Evolutionary conservation across 192 early-diverging fungal genomes (phyloP).

Genomic region (Kappamyces sp.): DNA sequence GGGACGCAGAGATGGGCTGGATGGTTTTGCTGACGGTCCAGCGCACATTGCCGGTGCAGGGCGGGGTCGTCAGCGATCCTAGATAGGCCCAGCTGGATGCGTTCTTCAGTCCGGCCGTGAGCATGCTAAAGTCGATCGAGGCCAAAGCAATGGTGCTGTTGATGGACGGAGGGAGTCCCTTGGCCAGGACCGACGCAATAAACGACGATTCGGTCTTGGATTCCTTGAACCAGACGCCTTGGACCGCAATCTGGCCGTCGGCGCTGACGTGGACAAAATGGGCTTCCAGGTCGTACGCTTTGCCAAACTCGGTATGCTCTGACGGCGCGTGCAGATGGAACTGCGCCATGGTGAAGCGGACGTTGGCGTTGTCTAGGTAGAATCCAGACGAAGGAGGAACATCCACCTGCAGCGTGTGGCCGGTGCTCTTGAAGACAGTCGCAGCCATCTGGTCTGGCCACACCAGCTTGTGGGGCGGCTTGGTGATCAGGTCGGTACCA

Average conservation of each 20-base stretch:
- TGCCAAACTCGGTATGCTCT: constrained; percentile 42
- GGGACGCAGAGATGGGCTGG: constrained; percentile 23
- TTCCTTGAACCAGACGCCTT: constrained; percentile 42
- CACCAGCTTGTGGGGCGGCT: background rate
- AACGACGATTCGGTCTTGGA: constrained; percentile 21
- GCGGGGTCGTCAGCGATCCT: constrained; percentile 58
- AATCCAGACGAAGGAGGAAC: constrained; percentile 2
- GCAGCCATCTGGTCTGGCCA: constrained; percentile 12
- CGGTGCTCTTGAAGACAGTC: constrained; percentile 26
- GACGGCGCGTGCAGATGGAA: constrained; percentile 64
- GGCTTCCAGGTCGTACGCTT: constrained; percentile 23
- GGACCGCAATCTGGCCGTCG: constrained; percentile 35
- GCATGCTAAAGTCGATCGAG: constrained; percentile 10
- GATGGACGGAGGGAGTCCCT: constrained; percentile 2
- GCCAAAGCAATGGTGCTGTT: constrained; percentile 12
- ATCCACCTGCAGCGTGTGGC: constrained; percentile 36
- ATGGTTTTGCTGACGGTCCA: constrained; percentile 42
- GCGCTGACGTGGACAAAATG: constrained; percentile 50
- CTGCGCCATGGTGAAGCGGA: constrained; percentile 32
- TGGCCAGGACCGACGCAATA: constrained; percentile 19
- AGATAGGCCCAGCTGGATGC: constrained; percentile 29
- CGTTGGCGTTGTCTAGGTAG: constrained; percentile 4
- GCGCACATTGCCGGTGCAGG: constrained; percentile 52
- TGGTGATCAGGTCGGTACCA: constrained; percentile 4
- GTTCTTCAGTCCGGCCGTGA: constrained; percentile 6